These are phyloP conservation scores for Cyamopsis tetragonoloba DNA, from an alignment of 306 rosid species.

Conservation along the genomic window DNA sequence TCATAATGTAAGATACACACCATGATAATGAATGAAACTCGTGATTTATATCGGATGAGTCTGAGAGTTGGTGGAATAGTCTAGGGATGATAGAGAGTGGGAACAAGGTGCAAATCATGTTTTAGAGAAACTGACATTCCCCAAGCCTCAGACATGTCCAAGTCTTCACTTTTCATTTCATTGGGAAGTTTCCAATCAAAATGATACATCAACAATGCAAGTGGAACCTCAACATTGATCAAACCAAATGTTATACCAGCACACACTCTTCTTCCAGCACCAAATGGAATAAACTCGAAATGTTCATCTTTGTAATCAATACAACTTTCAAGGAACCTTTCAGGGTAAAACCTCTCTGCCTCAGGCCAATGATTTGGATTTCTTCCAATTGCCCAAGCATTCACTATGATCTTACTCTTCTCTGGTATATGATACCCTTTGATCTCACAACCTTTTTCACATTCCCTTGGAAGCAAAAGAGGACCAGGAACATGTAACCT, in stretches of 20 bases:
- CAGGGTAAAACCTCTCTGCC: neutral
- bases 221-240: neutral
- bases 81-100: neutral
- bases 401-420: constrained; percentile 20
- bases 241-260: constrained; percentile 19
- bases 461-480: constrained; percentile 24
- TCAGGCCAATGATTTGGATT: constrained; percentile 16
- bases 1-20: too few species aligned
- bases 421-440: constrained; percentile 23
- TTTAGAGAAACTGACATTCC: neutral
- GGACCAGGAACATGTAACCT: constrained; percentile 28
- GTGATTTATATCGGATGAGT: too few species aligned
- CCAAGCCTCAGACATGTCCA: constrained; percentile 8
- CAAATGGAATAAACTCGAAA: constrained; percentile 19
- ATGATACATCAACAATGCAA: neutral
- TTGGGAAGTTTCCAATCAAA: constrained; percentile 13
- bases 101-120: constrained; percentile 7
- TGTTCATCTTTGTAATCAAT: constrained; percentile 12
- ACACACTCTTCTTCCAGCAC: constrained; percentile 29
- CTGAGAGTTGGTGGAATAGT: too few species aligned
- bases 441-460: constrained; percentile 12
- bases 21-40: too few species aligned
- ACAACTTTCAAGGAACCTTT: neutral
- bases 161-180: neutral
- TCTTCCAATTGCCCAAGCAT: constrained; percentile 22